A percentile compares a stretch with the other conserved stretches of the same genome.
Conservation (phyloP, 73 alveolate genomes). For the Loxodes magnus region DNA sequence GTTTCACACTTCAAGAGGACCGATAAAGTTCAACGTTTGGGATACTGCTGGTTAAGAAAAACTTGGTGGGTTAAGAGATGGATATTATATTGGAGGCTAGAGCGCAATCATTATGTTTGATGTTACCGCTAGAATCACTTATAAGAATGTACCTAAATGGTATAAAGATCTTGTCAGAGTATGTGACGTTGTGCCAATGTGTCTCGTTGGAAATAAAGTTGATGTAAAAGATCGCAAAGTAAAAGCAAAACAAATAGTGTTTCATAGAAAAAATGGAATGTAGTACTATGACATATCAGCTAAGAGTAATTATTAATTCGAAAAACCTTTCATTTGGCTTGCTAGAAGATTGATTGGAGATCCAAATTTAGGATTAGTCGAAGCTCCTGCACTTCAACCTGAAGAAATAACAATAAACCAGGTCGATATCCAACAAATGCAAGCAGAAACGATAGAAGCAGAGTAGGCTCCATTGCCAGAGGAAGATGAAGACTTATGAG, state of each 20-base stretch:
- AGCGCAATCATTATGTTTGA: constrained; percentile 98
- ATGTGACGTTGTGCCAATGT: constrained; percentile 77
- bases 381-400: constrained; percentile 71
- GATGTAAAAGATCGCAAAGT: constrained; percentile 97
- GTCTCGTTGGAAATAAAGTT: constrained; percentile 87
- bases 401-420: constrained; percentile 60
- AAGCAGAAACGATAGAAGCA: constrained; percentile 56
- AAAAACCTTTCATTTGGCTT: constrained; percentile 99
- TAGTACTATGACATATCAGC: constrained; percentile 99
- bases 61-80: constrained; percentile 83
- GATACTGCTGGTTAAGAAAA: constrained; percentile 93
- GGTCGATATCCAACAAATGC: constrained; percentile 51
- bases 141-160: constrained; percentile 96
- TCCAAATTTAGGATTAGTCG: constrained; percentile 62
- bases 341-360: constrained; percentile 86
- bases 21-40: constrained; percentile 69
- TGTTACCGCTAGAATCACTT: constrained; percentile 95
- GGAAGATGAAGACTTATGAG: constrained; percentile 86
- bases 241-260: constrained; percentile 93
- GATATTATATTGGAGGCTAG: constrained; percentile 61
- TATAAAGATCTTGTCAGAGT: constrained; percentile 90
- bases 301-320: constrained; percentile 96
- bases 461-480: constrained; percentile 59
- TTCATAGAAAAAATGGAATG: constrained; percentile 96
- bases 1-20: constrained; percentile 78